These are phyloP conservation scores for Shiraia bambusicola DNA, from an alignment of 2,329 filamentous ascomycete genomes.

Conservation along the genomic window DNA sequence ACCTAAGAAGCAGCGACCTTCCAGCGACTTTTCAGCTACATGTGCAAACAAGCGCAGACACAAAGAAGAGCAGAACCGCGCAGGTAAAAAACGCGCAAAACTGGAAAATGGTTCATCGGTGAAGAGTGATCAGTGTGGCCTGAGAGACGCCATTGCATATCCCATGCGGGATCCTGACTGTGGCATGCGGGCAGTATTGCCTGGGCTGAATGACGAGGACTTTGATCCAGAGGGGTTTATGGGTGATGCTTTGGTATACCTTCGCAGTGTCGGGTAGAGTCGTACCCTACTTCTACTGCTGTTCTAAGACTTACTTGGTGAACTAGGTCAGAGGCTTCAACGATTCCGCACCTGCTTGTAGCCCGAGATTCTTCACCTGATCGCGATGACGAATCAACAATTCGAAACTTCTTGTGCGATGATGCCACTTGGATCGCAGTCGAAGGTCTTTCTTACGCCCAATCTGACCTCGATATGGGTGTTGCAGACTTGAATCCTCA, in stretches of 20 bases:
- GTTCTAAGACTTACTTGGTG: constrained; percentile 15
- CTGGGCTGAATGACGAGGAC: constrained; percentile 32
- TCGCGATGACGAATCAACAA: constrained; percentile 3
- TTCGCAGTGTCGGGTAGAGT: constrained; percentile 38
- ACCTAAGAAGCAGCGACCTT: constrained; percentile 3
- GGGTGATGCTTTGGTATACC: constrained; percentile 37
- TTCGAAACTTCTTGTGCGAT: constrained; percentile 62
- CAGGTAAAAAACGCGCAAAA: constrained; percentile 19
- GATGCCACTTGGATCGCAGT: constrained; percentile 76
- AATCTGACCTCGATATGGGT: background rate
- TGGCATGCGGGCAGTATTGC: constrained; percentile 35
- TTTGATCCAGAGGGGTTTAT: constrained; percentile 27
- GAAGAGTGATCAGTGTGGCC: constrained; percentile 5
- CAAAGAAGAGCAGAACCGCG: constrained; percentile 13
- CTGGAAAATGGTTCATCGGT: constrained; percentile 4
- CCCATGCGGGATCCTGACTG: constrained; percentile 7
- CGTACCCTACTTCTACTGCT: background rate
- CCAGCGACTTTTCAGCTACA: background rate
- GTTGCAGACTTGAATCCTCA: constrained; percentile 48
- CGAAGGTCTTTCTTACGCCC: constrained; percentile 13
- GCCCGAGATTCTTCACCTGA: constrained; percentile 42
- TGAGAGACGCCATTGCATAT: constrained; percentile 1
- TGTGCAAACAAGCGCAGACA: constrained; percentile 26
- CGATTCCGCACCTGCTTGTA: constrained; percentile 70
- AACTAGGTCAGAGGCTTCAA: constrained; percentile 70